Base-by-base conservation (phyloP, 352 stramenopile species). In the Globisporangium parvum region DNA sequence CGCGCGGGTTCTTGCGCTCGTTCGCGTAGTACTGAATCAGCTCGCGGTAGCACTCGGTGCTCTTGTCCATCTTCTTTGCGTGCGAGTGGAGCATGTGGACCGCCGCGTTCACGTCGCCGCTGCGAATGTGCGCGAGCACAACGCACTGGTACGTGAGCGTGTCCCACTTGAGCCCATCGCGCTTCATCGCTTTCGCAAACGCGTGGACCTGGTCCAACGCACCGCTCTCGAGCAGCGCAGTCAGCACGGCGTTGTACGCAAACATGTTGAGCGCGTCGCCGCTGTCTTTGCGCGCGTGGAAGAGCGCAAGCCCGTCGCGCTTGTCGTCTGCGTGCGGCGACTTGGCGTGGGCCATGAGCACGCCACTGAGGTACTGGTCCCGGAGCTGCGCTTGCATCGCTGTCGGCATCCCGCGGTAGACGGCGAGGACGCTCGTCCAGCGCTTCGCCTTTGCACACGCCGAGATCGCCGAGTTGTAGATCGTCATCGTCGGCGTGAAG, bases 381-480 rank as follows among this genome's bases (percentile, higher is more conserved):
- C 68, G 70, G 20, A 91, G 55, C 44, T 57, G 51, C 21, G 74
- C 44, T 11, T 70, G 55, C 14, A 73, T 64, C 1, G 79, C 54
- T 1, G 69, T 45, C 2, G 67, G 59, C 78, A 94, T 91, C 15
- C 62, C 54, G 5, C 83, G 59, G 62, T 87, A 91, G 23, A 94
- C 58, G 12, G 71, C 39, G 15, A 91, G 60, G 6, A 92, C 68
- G n/a, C 70, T 71, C 2, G 75, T 55, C 84, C 84, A 93, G 37
- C 74, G 70, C 60, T 88, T 87, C 24, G 72, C 71, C 65, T 90
- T 90, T 31, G 84, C 81, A 44, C 80, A 91, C 12, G 84, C 78
- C 6, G 75, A 80, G 53, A 93, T 88, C 11, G 87, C 74, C 45
- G 80, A 92, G 61, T 91, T 88, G 65, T 79, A 92, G 57, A 91